Percentiles rank a stretch among this genome's conserved stretches.
Conservation (phyloP, 148 eudicot species). For the Rheum nobile region DNA sequence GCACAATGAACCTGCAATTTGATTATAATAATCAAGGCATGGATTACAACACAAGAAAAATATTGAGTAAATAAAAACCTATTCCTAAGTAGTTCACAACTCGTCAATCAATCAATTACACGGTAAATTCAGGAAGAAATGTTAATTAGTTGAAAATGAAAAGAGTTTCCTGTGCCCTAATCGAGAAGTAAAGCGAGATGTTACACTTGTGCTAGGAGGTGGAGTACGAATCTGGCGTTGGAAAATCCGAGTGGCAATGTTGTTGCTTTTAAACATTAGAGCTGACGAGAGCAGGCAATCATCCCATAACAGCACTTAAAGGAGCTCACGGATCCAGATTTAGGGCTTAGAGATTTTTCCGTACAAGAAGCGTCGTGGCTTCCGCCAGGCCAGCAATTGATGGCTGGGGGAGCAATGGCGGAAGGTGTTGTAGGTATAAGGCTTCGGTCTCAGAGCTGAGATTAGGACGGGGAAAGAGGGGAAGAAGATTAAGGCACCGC, state of each 20-base stretch:
- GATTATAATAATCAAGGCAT: not conserved
- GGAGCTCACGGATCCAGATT: not conserved
- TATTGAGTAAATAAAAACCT: not conserved
- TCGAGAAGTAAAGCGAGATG: not conserved
- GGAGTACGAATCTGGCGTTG: conserved; percentile 80
- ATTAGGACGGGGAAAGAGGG: not conserved
- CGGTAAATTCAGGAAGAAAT: not conserved
- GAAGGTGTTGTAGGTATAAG: not conserved
- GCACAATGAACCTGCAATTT: conserved; percentile 52
- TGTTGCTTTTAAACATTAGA: conserved; percentile 76
- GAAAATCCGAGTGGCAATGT: conserved; percentile 70
- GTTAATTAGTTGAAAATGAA: not conserved
- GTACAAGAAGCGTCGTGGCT: not conserved
- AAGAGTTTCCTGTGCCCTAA: not conserved
- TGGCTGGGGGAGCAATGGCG: conserved; percentile 1
- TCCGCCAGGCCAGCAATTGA: not conserved
- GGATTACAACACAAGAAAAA: not conserved
- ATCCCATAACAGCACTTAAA: not conserved
- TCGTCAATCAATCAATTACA: not conserved
- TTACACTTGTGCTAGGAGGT: conserved; percentile 74
- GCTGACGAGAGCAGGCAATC: conserved; percentile 1
- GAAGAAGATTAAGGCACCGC: not conserved
- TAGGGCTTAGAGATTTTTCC: not conserved
- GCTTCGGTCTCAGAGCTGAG: not conserved
- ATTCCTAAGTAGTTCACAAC: not conserved